phyloP scores from a whole-genome alignment of 169 alveolate genomes.

The Fabrea salina region DNA sequence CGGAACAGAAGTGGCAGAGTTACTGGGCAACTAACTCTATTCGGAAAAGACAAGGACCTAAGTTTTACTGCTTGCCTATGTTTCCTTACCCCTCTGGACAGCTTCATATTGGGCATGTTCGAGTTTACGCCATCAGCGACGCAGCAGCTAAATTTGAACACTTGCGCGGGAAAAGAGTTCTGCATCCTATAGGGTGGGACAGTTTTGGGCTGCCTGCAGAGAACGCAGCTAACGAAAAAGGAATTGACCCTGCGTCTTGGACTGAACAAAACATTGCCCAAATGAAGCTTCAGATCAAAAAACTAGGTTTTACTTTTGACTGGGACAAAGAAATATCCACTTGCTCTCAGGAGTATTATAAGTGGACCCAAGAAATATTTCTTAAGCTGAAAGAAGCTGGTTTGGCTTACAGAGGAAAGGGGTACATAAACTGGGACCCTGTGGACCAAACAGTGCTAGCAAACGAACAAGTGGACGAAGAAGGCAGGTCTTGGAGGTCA shows the following conservation, averaged over 20 bases:
- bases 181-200: slow-evolving; percentile 95
- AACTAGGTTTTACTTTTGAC: slow-evolving; percentile 86
- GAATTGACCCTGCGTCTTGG: slow-evolving; percentile 67
- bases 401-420: slow-evolving; percentile 79
- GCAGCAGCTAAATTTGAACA: slow-evolving; percentile 86
- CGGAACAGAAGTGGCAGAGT: slow-evolving; percentile 1
- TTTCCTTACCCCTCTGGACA: slow-evolving; percentile 92
- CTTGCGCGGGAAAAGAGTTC: slow-evolving; percentile 74
- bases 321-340: slow-evolving; percentile 89
- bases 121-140: slow-evolving; percentile 89
- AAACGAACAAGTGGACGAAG: slow-evolving; percentile 84
- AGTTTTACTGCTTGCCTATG: slow-evolving; percentile 83
- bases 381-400: slow-evolving; percentile 70
- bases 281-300: slow-evolving; percentile 79
- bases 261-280: slow-evolving; percentile 70
- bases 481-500: slow-evolving; percentile 87
- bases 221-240: slow-evolving; percentile 81
- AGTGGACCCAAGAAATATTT: slow-evolving; percentile 91
- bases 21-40: background rate
- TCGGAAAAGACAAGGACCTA: slow-evolving; percentile 23
- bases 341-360: slow-evolving; percentile 78
- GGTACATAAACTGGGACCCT: slow-evolving; percentile 88
- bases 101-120: slow-evolving; percentile 91
- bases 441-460: slow-evolving; percentile 86
- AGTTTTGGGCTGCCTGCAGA: slow-evolving; percentile 93